phyloP scores from a whole-genome alignment of 2,329 filamentous ascomycete genomes.

The Dendryphion nanum region DNA sequence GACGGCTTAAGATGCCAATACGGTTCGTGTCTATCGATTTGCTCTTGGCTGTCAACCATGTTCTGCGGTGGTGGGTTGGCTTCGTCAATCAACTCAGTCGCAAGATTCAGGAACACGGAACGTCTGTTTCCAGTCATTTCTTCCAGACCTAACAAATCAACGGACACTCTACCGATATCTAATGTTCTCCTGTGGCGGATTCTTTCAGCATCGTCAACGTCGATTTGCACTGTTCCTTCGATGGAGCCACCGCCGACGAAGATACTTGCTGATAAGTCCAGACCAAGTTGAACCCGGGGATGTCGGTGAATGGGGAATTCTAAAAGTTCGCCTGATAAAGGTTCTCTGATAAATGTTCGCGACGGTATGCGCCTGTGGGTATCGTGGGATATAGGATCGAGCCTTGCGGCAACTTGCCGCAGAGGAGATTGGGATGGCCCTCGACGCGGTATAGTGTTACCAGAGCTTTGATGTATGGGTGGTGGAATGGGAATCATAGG shows the following conservation, averaged over 20 bases:
- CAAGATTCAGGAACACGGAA: conserved; percentile 52
- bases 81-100: conserved; percentile 51
- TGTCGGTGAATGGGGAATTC: conserved; percentile 51
- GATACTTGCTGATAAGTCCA: conserved; percentile 51
- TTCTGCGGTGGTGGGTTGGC: conserved; percentile 51
- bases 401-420: conserved; percentile 41
- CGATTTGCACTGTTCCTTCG: conserved; percentile 51
- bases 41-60: conserved; percentile 48
- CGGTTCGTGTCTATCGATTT: conserved; percentile 36
- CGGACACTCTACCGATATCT: conserved; percentile 49
- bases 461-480: conserved; percentile 11
- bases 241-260: conserved; percentile 57
- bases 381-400: conserved; percentile 45
- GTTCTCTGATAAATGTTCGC: conserved; percentile 49
- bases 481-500: conserved; percentile 16
- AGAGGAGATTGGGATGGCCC: conserved; percentile 51
- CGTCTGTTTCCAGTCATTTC: conserved; percentile 48
- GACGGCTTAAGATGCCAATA: conserved; percentile 53
- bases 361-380: conserved; percentile 45
- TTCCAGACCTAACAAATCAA: conserved; percentile 54
- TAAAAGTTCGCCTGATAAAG: conserved; percentile 48
- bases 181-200: conserved; percentile 45
- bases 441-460: conserved; percentile 43
- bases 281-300: conserved; percentile 48
- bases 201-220: conserved; percentile 48